Conservation (phyloP, 148 eudicot species). For the Agrostemma githago region DNA sequence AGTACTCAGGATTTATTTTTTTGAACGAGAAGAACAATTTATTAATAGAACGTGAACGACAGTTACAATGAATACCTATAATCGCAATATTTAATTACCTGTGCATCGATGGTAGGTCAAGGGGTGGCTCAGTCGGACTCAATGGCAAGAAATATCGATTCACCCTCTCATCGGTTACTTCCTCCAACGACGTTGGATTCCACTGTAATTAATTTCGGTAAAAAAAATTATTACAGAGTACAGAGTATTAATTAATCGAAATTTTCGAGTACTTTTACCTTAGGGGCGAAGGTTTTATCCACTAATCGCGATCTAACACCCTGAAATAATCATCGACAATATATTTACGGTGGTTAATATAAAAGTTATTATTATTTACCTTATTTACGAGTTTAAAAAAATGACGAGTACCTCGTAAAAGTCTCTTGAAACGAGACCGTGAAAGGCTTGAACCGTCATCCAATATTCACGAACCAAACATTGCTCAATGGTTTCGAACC, state of each 20-base stretch:
- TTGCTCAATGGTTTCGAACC: constrained; percentile 20
- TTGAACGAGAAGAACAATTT: too few species aligned
- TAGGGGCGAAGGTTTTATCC: constrained; percentile 20
- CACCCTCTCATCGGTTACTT: constrained; percentile 19
- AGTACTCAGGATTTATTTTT: too few species aligned
- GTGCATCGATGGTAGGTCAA: background rate
- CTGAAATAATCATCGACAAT: constrained; percentile 3
- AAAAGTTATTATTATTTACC: too few species aligned
- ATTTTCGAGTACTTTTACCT: background rate
- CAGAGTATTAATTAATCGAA: too few species aligned
- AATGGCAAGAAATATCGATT: constrained; percentile 11
- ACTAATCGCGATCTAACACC: constrained; percentile 21
- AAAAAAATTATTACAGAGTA: background rate
- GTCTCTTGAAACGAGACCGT: constrained; percentile 15
- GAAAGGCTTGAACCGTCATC: constrained; percentile 25
- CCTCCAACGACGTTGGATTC: constrained; percentile 14
- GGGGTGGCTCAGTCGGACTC: constrained; percentile 3
- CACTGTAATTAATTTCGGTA: background rate
- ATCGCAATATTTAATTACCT: too few species aligned
- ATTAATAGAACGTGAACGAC: too few species aligned
- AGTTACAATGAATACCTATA: too few species aligned
- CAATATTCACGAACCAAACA: constrained; percentile 20
- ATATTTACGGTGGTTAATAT: background rate
- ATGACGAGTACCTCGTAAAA: constrained; percentile 12
- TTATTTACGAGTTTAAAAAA: too few species aligned